Conservation (phyloP, 805 yeast species). For the Vanderwaltozyma tropicalis region DNA sequence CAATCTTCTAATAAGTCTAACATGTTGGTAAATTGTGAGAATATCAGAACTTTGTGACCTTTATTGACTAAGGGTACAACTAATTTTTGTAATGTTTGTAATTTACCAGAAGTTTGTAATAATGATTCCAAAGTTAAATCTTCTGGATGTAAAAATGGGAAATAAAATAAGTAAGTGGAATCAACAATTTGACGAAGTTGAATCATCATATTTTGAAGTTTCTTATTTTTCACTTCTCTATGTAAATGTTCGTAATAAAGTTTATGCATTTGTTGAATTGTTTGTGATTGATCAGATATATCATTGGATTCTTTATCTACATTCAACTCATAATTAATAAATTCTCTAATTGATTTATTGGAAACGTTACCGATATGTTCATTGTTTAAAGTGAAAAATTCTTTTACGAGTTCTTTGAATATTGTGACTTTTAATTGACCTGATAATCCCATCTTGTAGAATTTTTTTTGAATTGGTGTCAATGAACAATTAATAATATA, state of each 20-base stretch:
- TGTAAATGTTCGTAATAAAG: constrained; percentile 26
- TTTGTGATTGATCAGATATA: constrained; percentile 4
- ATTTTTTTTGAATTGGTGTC: constrained; percentile 49
- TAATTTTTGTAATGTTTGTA: constrained; percentile 58
- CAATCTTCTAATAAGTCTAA: constrained; percentile 76
- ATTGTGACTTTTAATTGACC: constrained; percentile 37
- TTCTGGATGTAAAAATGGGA: constrained; percentile 50
- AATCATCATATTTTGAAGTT: constrained; percentile 62
- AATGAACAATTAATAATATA: constrained; percentile 68
- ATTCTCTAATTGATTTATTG: constrained; percentile 31
- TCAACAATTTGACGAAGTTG: constrained; percentile 78
- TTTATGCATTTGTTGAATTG: constrained; percentile 17
- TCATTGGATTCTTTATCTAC: constrained; percentile 3
- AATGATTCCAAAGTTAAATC: constrained; percentile 34
- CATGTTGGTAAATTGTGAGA: constrained; percentile 78
- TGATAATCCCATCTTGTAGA: constrained; percentile 45
- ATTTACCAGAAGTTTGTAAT: constrained; percentile 56
- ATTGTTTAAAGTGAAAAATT: constrained; percentile 38
- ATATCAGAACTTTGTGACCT: constrained; percentile 66
- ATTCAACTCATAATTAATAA: constrained; percentile 32
- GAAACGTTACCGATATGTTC: constrained; percentile 23
- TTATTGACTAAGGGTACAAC: constrained; percentile 37
- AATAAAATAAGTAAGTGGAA: constrained; percentile 75
- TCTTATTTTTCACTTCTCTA: constrained; percentile 39
- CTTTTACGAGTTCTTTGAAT: constrained; percentile 38